Percentiles rank a stretch among this genome's conserved stretches.
Evolutionary conservation across 2,329 filamentous ascomycete species (phyloP).

Genomic region (Tolypocladium tundrense): DNA sequence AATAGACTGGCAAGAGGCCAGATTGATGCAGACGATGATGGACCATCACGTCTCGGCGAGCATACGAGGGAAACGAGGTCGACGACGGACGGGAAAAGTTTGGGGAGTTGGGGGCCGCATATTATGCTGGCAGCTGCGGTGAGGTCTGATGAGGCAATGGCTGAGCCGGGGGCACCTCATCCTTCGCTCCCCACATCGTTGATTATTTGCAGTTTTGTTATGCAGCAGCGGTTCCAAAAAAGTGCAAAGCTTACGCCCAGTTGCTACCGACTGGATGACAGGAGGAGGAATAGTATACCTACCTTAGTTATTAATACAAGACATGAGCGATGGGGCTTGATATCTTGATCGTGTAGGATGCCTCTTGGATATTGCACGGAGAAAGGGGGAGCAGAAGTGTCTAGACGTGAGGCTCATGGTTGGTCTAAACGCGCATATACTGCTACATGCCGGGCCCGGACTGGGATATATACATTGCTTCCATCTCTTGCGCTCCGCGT

Average conservation of each 20-base stretch:
- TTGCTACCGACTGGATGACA: not conserved
- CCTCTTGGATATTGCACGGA: not conserved
- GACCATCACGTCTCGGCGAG: not conserved
- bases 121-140: not conserved
- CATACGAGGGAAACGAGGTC: not conserved
- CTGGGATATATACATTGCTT: not conserved
- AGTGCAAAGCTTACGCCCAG: not conserved
- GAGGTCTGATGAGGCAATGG: not conserved
- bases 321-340: not conserved
- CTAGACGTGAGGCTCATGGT: not conserved
- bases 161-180: not conserved
- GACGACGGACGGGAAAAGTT: not conserved
- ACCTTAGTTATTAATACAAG: not conserved
- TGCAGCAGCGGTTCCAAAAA: not conserved
- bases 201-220: not conserved
- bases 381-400: not conserved
- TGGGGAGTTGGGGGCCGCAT: not conserved
- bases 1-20: conserved; percentile 30
- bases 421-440: not conserved
- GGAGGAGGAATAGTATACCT: not conserved
- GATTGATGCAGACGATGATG: not conserved
- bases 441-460: not conserved
- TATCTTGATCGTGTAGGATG: too few relatives aligned
- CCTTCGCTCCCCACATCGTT: not conserved
- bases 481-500: not conserved